Base-by-base conservation (phyloP, 2,329 filamentous ascomycete species). In the Colletotrichum liriopes region DNA sequence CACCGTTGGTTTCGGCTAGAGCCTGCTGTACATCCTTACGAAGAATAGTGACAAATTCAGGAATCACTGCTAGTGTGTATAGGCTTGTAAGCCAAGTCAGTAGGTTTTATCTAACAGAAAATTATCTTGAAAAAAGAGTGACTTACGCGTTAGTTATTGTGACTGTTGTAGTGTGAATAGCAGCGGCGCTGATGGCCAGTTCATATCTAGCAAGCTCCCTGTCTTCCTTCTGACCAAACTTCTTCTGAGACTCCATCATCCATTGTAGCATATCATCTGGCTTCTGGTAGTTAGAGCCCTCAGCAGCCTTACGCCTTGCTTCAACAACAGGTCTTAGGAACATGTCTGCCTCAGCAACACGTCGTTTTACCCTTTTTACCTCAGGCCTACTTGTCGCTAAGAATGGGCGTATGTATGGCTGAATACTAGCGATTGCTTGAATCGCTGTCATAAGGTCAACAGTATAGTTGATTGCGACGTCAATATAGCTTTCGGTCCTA, bases 91-190 rank as follows among this genome's bases (percentile, higher is more conserved):
- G 29, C 29, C 4, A 32, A 32, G 29, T 32, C 29, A 32, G 29
- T 6, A 32, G 29, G 6, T 32, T 6, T 4, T 32, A 32, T 32
- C 29, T 32, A 4, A 4, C 29, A 32, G 29, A 32, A 32, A 32
- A 32, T 32, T 1, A 32, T 32, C 4, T 32, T 6, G 5, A 32
- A 32, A 43, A 43, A 6, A 20, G 14, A 20, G 18, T 43, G 29
- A 75, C 81, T 72, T 72, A 84, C 81, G 74, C 85, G 69, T 82
- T 89, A 1, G 84, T 86, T 0, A 82, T 75, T 0, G 84, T 81
- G 56, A 85, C 76, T 0, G 84, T 84, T 0, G 86, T 89, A 0
- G 86, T 88, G 70, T 88, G 85, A 39, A 89, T 88, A 2, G 87
- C 84, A 0, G 86, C 86, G 62, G 88, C 85, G 51, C 80, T 84